phyloP scores from a whole-genome alignment of 306 rosid species.

The Bauhinia variegata region DNA sequence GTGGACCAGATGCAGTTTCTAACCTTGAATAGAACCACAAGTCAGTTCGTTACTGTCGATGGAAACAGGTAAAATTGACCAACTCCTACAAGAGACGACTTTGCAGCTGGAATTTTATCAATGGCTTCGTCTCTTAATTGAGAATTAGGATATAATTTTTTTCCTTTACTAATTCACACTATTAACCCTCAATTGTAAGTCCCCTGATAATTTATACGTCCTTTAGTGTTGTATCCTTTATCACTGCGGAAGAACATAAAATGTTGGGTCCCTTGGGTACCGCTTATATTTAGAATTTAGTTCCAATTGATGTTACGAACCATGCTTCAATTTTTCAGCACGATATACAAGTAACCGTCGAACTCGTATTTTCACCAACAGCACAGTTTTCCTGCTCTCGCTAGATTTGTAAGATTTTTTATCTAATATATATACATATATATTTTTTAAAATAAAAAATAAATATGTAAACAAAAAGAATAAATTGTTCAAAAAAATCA shows the following conservation, averaged over 20 bases:
- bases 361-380: no score
- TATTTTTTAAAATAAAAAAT: no score
- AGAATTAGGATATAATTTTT: slow-evolving; percentile 50
- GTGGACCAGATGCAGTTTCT: slow-evolving; percentile 82
- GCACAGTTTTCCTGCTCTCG: no score
- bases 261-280: slow-evolving; percentile 36
- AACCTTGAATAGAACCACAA: slow-evolving; percentile 51
- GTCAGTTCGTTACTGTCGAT: slow-evolving; percentile 28
- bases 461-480: no score
- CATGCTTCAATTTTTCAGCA: slow-evolving; percentile 8
- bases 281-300: slow-evolving; percentile 10
- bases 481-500: no score
- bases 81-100: slow-evolving; percentile 33
- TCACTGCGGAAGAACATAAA: slow-evolving; percentile 27
- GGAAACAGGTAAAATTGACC: slow-evolving; percentile 40
- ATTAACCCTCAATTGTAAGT: slow-evolving; percentile 59
- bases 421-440: no score
- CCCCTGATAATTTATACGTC: slow-evolving; percentile 27
- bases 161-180: slow-evolving; percentile 57
- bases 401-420: no score
- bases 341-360: no score
- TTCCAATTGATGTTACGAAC: slow-evolving; percentile 18
- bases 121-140: slow-evolving; percentile 39
- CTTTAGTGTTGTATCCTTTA: slow-evolving; percentile 38
- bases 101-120: slow-evolving; percentile 48